Evolutionary conservation across 1,284 basidiomycete genomes (phyloP).

Genomic region (Malassezia nana): DNA sequence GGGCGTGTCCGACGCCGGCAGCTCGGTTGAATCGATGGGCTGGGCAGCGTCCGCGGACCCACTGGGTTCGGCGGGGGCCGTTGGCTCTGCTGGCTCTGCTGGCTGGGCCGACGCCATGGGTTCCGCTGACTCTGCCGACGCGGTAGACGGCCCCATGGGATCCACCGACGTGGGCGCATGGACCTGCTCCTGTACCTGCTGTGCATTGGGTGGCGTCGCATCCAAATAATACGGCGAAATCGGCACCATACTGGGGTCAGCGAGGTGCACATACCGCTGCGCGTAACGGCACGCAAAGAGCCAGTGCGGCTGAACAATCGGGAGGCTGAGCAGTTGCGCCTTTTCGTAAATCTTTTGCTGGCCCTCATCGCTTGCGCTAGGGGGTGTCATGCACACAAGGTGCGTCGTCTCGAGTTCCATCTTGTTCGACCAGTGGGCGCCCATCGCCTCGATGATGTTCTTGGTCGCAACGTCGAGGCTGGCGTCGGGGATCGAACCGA

Average conservation of each 20-base stretch:
- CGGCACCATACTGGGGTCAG: conserved; percentile 33
- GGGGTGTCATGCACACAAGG: conserved; percentile 28
- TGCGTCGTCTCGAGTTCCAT: conserved; percentile 63
- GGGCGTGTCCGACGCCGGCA: too few species aligned
- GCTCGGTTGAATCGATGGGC: too few species aligned
- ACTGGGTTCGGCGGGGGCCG: neutral
- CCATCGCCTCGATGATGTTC: conserved; percentile 26
- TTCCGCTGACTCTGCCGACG: neutral
- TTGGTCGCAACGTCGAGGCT: conserved; percentile 28
- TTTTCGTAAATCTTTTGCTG: conserved; percentile 24
- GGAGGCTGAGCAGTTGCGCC: conserved; percentile 44
- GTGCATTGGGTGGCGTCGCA: conserved; percentile 38
- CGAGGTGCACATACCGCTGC: conserved; percentile 26
- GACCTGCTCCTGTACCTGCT: conserved; percentile 12
- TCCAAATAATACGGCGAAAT: conserved; percentile 44
- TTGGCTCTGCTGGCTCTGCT: neutral
- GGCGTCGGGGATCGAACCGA: conserved; percentile 30
- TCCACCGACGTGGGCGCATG: too few species aligned
- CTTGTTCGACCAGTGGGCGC: conserved; percentile 62
- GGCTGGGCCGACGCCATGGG: neutral
- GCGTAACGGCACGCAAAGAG: conserved; percentile 43
- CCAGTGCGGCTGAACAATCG: conserved; percentile 46
- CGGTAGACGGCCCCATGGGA: too few species aligned
- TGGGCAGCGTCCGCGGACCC: too few species aligned
- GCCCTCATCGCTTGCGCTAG: neutral